Evolutionary conservation across 371 early-diverging fungal genomes (phyloP).

Genomic region (Rhizoclosmatium hyalinum): DNA sequence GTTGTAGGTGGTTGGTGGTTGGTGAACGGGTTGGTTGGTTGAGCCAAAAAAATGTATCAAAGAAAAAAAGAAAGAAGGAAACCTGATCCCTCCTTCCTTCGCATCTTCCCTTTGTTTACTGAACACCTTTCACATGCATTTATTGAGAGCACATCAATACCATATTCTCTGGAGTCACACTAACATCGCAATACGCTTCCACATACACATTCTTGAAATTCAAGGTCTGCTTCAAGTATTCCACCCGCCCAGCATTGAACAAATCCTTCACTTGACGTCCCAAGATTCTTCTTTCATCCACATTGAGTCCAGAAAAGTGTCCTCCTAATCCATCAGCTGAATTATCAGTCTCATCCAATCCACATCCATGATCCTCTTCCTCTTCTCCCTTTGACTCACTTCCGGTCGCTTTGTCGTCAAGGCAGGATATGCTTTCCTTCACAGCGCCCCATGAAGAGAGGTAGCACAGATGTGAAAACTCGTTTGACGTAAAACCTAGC

Average conservation of each 20-base stretch:
- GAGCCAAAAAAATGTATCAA: slow-evolving; percentile 2
- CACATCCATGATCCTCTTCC: neutral
- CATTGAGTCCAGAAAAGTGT: slow-evolving; percentile 19
- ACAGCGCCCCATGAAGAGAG: slow-evolving; percentile 31
- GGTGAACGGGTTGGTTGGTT: neutral
- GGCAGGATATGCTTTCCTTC: neutral
- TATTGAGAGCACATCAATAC: neutral
- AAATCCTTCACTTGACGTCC: slow-evolving; percentile 13
- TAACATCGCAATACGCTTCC: neutral
- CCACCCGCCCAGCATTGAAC: slow-evolving; percentile 7
- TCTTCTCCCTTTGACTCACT: neutral
- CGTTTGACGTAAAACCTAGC: neutral
- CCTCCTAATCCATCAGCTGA: neutral
- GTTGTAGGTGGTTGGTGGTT: neutral
- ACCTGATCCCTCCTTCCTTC: neutral
- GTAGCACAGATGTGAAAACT: slow-evolving; percentile 25
- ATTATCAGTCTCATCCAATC: neutral
- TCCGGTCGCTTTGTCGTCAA: neutral
- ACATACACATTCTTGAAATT: neutral
- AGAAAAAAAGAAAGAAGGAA: slow-evolving; percentile 10
- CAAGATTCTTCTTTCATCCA: neutral
- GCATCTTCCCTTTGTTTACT: neutral
- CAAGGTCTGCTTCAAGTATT: neutral
- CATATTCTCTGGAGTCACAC: slow-evolving; percentile 26
- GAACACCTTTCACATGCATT: too few species aligned